phyloP scores from a whole-genome alignment of 192 early-diverging fungal species.

The Gryganskiella cystojenkinii region DNA sequence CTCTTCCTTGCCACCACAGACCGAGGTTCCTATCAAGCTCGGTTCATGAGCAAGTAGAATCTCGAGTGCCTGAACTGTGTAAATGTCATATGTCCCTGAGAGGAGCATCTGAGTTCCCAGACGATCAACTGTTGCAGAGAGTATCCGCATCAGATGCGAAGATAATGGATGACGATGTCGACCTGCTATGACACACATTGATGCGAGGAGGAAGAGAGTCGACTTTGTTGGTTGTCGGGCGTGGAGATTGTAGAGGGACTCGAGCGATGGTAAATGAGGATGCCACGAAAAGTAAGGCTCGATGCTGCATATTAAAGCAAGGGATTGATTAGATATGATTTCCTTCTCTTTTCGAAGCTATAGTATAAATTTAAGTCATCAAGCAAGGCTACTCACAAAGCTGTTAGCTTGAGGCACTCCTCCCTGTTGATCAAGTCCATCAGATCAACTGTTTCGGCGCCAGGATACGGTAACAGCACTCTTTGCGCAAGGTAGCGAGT shows the following conservation, averaged over 20 bases:
- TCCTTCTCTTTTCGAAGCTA: not conserved
- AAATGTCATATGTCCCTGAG: constrained; percentile 10
- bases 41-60: constrained; percentile 36
- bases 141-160: constrained; percentile 12
- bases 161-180: constrained; percentile 25
- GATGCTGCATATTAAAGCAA: constrained; percentile 6
- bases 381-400: constrained; percentile 5
- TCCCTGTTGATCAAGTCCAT: constrained; percentile 27
- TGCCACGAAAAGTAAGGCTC: constrained; percentile 28
- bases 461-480: not conserved
- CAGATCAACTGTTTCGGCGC: constrained; percentile 5
- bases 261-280: constrained; percentile 24
- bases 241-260: constrained; percentile 15
- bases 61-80: constrained; percentile 25
- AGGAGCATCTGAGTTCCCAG: constrained; percentile 21
- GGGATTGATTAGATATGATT: not conserved
- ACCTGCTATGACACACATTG: constrained; percentile 27
- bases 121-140: constrained; percentile 21
- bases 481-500: constrained; percentile 12
- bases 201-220: constrained; percentile 19
- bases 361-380: not conserved
- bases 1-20: constrained; percentile 3
- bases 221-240: constrained; percentile 1
- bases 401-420: constrained; percentile 16
- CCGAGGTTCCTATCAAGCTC: constrained; percentile 24